Percentiles rank a stretch among this genome's conserved stretches.
These are phyloP conservation scores for Halophytophthora batemanensis DNA, from an alignment of 352 stramenopile species.

Conservation along the genomic window DNA sequence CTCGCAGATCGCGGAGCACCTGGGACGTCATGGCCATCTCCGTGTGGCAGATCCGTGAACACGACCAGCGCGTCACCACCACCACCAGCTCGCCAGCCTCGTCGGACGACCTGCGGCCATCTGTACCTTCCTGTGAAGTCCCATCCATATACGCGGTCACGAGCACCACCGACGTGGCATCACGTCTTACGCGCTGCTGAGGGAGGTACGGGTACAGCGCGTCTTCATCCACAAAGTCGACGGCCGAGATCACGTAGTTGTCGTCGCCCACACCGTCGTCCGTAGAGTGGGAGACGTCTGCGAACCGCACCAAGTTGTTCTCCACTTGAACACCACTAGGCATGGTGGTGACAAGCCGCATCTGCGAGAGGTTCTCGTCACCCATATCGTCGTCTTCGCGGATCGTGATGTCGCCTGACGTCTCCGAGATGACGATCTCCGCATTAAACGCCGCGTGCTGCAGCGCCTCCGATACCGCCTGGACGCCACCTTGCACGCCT, in stretches of 20 bases:
- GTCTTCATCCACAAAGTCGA: constrained; percentile 36
- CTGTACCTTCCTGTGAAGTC: constrained; percentile 8
- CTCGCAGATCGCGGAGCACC: constrained; percentile 32
- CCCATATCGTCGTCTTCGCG: constrained; percentile 49
- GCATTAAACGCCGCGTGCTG: constrained; percentile 41
- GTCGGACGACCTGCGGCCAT: constrained; percentile 1
- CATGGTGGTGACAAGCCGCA: constrained; percentile 32
- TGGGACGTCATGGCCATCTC: constrained; percentile 22
- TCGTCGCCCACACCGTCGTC: constrained; percentile 4
- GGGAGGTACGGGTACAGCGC: constrained; percentile 29
- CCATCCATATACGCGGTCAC: constrained; percentile 31
- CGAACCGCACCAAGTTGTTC: constrained; percentile 28
- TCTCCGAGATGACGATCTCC: constrained; percentile 63
- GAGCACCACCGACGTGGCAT: constrained; percentile 27
- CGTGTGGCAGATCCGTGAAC: constrained; percentile 27
- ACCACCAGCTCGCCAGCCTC: constrained; percentile 26
- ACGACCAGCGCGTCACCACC: constrained; percentile 38
- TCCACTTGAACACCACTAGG: constrained; percentile 23
- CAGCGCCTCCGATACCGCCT: constrained; percentile 34
- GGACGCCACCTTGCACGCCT: constrained; percentile 21
- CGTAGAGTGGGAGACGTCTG: constrained; percentile 7
- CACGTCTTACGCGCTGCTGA: constrained; percentile 20
- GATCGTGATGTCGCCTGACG: constrained; percentile 41
- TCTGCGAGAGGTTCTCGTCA: constrained; percentile 33
- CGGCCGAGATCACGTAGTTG: constrained; percentile 25